Percentiles rank a stretch among this genome's conserved stretches.
These are phyloP conservation scores for Mycena olivaceomarginata DNA, from an alignment of 768 basidiomycete genomes.

Conservation along the genomic window DNA sequence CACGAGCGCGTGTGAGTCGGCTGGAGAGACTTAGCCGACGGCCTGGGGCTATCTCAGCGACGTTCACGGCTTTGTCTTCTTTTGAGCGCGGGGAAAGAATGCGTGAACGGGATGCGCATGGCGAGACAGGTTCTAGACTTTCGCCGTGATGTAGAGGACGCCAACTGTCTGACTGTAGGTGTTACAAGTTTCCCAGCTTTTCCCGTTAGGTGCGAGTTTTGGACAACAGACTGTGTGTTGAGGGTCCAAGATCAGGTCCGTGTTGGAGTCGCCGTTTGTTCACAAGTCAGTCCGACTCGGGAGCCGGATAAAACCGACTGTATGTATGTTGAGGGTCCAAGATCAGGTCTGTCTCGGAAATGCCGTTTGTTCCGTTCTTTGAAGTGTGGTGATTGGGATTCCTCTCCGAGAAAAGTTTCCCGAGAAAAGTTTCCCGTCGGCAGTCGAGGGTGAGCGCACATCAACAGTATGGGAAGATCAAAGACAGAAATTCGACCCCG, in stretches of 20 bases:
- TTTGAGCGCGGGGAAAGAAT: background rate
- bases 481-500: background rate
- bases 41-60: background rate
- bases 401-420: background rate
- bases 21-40: background rate
- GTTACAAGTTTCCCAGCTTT: background rate
- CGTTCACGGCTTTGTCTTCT: background rate
- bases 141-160: background rate
- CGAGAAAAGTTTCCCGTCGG: constrained; percentile 11
- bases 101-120: too few species aligned
- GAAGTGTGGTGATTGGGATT: background rate
- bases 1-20: background rate
- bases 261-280: background rate
- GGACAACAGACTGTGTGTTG: constrained; percentile 5
- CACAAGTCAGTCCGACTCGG: too few species aligned
- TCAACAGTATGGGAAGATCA: background rate
- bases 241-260: constrained; percentile 25
- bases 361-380: background rate
- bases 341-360: background rate
- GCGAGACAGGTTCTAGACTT: background rate
- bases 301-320: background rate
- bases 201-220: background rate
- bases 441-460: background rate
- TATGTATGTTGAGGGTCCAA: constrained; percentile 26
- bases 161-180: background rate